These are phyloP conservation scores for Geranium brycei DNA, from an alignment of 345 rosid species.

Conservation along the genomic window DNA sequence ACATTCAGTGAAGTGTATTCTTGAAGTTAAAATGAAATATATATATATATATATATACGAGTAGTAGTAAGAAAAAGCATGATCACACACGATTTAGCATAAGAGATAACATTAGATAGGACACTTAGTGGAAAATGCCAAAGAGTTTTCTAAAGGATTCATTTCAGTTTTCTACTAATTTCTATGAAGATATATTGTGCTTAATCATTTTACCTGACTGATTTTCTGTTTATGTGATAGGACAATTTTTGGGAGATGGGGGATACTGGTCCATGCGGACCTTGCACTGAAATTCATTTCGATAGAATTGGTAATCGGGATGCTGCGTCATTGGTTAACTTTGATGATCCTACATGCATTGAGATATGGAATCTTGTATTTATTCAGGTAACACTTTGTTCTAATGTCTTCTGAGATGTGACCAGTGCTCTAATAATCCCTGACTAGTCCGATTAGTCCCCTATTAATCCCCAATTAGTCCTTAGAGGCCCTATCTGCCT, in stretches of 20 bases:
- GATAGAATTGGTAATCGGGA: conserved; percentile 84
- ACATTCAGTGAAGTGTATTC: not conserved
- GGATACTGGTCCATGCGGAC: conserved; percentile 97
- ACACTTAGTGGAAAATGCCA: not conserved
- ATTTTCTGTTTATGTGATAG: conserved; percentile 19
- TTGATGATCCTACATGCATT: conserved; percentile 94
- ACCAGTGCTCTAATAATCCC: no score
- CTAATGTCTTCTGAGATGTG: not conserved
- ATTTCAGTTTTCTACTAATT: not conserved
- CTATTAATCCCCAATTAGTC: no score
- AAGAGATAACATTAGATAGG: not conserved
- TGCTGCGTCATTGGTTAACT: conserved; percentile 72
- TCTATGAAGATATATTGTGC: not conserved
- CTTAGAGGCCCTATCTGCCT: no score
- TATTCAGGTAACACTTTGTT: conserved; percentile 53
- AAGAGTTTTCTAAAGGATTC: not conserved
- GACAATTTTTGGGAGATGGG: conserved; percentile 99
- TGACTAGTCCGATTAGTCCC: no score
- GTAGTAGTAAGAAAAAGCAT: not conserved
- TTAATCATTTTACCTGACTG: not conserved
- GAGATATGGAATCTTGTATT: conserved; percentile 99
- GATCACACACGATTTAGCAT: not conserved
- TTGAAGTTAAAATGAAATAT: not conserved
- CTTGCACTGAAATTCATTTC: conserved; percentile 92
- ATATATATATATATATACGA: no score